Conservation (phyloP, 768 basidiomycete genomes). For the Leccinum barrowsii region DNA sequence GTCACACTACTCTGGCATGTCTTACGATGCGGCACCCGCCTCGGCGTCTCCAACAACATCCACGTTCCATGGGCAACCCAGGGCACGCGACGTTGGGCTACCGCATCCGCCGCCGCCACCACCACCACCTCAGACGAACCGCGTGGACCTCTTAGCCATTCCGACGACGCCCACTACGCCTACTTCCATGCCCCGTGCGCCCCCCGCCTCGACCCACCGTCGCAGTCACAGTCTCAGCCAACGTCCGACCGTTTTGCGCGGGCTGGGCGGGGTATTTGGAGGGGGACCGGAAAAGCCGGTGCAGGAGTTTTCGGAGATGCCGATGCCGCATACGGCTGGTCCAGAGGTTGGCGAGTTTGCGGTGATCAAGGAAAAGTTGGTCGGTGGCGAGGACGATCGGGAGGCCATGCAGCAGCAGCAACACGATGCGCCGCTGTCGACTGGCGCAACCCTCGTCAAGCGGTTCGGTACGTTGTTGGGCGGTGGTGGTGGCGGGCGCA, state of each 20-base stretch:
- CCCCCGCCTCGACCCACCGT: slow-evolving; percentile 74
- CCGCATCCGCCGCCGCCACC: slow-evolving; percentile 21
- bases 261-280: slow-evolving; percentile 64
- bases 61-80: slow-evolving; percentile 56
- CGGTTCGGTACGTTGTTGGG: slow-evolving; percentile 69
- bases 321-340: slow-evolving; percentile 60
- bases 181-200: slow-evolving; percentile 55
- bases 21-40: slow-evolving; percentile 57
- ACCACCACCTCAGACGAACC: slow-evolving; percentile 31
- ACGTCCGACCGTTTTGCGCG: slow-evolving; percentile 51
- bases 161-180: slow-evolving; percentile 28
- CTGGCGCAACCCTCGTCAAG: slow-evolving; percentile 71
- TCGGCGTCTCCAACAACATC: slow-evolving; percentile 56
- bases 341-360: slow-evolving; percentile 59
- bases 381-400: slow-evolving; percentile 27
- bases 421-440: slow-evolving; percentile 39
- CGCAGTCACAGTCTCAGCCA: slow-evolving; percentile 84
- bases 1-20: slow-evolving; percentile 77
- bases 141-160: slow-evolving; percentile 24
- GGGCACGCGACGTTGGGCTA: slow-evolving; percentile 61
- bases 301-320: slow-evolving; percentile 41
- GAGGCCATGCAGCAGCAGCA: background rate
- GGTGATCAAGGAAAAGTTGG: slow-evolving; percentile 33
- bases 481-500: slow-evolving; percentile 26
- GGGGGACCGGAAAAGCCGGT: slow-evolving; percentile 30